These are phyloP conservation scores for Penicillium sp. DNA, from an alignment of 2,329 filamentous ascomycete species.

Conservation along the genomic window DNA sequence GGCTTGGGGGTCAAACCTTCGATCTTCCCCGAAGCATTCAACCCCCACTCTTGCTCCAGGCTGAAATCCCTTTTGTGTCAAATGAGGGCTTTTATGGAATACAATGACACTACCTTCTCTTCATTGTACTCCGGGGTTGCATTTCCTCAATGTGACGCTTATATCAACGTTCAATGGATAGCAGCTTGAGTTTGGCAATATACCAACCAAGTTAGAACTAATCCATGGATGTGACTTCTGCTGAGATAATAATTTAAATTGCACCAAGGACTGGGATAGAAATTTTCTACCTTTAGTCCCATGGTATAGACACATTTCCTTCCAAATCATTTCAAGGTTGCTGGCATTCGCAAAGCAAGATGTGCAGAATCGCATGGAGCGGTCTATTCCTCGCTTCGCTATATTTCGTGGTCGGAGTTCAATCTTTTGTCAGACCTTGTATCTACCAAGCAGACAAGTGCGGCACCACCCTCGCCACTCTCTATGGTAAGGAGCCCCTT, in stretches of 20 bases:
- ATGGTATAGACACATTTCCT: background rate
- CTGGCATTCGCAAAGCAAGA: background rate
- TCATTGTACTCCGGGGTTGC: slow-evolving; percentile 15
- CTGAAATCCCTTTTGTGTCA: background rate
- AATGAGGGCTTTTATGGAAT: background rate
- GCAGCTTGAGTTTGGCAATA: background rate
- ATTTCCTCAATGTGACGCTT: slow-evolving; percentile 6
- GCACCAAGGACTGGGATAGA: background rate
- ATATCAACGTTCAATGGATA: background rate
- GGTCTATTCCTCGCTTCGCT: background rate
- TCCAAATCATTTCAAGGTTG: background rate
- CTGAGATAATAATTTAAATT: background rate
- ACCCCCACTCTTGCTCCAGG: background rate
- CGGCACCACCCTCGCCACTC: slow-evolving; percentile 13
- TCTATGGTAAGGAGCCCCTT: slow-evolving; percentile 9
- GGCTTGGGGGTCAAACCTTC: background rate
- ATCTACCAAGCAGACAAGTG: slow-evolving; percentile 20
- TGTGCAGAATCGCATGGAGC: background rate
- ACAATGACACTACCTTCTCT: slow-evolving; percentile 11
- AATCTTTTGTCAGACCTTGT: slow-evolving; percentile 14
- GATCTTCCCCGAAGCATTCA: background rate
- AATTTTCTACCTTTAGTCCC: background rate
- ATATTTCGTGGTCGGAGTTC: background rate
- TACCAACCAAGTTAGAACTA: background rate
- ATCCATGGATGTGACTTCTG: too few species aligned